Evolutionary conservation across 257 asterid genomes (phyloP).

Genomic region (Solanum dulcamara): DNA sequence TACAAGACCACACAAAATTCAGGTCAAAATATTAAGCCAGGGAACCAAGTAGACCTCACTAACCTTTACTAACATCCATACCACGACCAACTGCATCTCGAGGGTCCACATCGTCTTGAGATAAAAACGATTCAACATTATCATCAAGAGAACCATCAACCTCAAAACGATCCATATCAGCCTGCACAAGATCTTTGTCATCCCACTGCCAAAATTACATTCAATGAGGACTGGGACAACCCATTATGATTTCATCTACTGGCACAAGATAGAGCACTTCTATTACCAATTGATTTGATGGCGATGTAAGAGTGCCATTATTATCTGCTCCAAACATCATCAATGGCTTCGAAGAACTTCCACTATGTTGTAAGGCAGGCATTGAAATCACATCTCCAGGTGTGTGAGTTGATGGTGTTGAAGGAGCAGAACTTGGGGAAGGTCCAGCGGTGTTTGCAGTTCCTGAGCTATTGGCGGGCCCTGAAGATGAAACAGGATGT

Average conservation of each 20-base stretch:
- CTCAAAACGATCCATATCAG: conserved; percentile 96
- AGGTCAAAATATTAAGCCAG: background rate
- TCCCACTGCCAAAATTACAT: conserved; percentile 70
- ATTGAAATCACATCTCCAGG: conserved; percentile 89
- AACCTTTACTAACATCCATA: conserved; percentile 91
- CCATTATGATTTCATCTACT: background rate
- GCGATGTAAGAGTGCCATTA: conserved; percentile 74
- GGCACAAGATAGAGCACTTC: background rate
- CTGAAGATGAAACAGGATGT: conserved; percentile 84
- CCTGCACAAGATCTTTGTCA: conserved; percentile 84
- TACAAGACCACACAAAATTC: background rate
- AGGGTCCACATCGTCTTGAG: conserved; percentile 88
- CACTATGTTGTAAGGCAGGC: conserved; percentile 76
- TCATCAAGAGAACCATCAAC: conserved; percentile 88
- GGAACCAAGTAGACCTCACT: background rate
- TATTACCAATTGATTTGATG: conserved; percentile 85
- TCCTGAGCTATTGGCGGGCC: conserved; percentile 97
- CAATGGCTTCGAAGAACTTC: conserved; percentile 73
- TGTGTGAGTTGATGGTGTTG: conserved; percentile 97
- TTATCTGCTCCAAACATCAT: conserved; percentile 84
- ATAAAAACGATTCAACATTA: conserved; percentile 83
- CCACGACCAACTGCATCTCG: conserved; percentile 82
- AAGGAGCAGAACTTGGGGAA: conserved; percentile 98
- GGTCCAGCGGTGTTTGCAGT: conserved; percentile 98
- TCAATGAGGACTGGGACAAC: conserved; percentile 10